These are phyloP conservation scores for Chlorella sorokiniana DNA, from an alignment of 139 green algal genomes.

Conservation along the genomic window DNA sequence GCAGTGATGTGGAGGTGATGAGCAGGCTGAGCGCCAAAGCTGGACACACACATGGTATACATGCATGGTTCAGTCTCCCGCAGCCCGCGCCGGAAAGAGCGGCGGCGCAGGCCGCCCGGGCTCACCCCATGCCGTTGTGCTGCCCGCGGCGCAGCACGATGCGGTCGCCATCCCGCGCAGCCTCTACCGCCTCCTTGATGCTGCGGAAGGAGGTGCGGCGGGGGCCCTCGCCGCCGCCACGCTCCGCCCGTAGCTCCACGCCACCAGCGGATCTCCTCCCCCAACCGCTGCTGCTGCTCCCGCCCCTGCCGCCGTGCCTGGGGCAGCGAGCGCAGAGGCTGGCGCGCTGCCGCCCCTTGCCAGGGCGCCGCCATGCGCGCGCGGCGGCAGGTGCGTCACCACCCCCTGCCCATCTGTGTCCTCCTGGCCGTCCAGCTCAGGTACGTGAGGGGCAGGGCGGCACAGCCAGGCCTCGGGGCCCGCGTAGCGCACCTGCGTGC, in stretches of 20 bases:
- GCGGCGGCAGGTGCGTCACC: background rate
- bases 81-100: no score
- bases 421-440: slow-evolving; percentile 48
- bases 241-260: slow-evolving; percentile 31
- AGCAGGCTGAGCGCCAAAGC: no score
- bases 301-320: background rate
- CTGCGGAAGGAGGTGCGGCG: slow-evolving; percentile 59
- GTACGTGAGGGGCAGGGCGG: slow-evolving; percentile 48
- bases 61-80: no score
- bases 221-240: background rate
- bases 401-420: background rate
- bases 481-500: slow-evolving; percentile 58
- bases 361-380: background rate
- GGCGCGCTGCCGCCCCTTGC: background rate
- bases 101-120: background rate
- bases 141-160: slow-evolving; percentile 63
- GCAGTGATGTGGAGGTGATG: no score
- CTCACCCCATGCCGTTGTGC: slow-evolving; percentile 69
- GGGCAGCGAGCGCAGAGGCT: no score
- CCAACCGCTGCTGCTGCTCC: background rate
- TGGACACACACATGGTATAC: no score
- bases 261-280: slow-evolving; percentile 11
- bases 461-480: slow-evolving; percentile 74
- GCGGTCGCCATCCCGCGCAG: slow-evolving; percentile 66
- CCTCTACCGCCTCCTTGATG: slow-evolving; percentile 58